Percentiles rank a stretch among this genome's conserved stretches.
phyloP scores from a whole-genome alignment of 352 stramenopile genomes.

The Globisporangium uncinulatum region DNA sequence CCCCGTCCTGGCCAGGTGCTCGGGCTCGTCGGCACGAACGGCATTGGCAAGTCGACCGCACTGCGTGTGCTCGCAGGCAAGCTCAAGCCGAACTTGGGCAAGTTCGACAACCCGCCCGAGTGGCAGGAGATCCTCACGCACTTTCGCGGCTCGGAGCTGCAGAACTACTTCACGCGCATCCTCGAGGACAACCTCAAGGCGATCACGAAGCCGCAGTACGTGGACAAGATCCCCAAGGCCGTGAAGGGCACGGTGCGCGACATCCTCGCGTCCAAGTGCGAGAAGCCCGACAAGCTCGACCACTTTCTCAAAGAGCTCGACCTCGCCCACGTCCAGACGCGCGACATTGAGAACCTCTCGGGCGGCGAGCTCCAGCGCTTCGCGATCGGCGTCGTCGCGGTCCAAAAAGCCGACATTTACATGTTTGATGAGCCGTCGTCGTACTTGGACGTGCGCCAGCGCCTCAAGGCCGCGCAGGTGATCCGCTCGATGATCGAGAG shows the following conservation, averaged over 20 bases:
- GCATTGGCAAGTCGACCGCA: slow-evolving; percentile 99
- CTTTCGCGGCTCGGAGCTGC: slow-evolving; percentile 96
- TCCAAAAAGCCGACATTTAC: slow-evolving; percentile 98
- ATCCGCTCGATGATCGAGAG: slow-evolving; percentile 96
- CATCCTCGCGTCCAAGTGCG: slow-evolving; percentile 94
- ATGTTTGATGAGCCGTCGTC: slow-evolving; percentile 99
- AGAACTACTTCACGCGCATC: slow-evolving; percentile 99
- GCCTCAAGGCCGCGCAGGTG: slow-evolving; percentile 96
- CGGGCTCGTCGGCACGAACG: slow-evolving; percentile 98
- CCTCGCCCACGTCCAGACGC: slow-evolving; percentile 95
- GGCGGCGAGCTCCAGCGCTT: slow-evolving; percentile 99
- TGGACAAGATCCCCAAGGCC: slow-evolving; percentile 98
- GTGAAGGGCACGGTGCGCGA: slow-evolving; percentile 93
- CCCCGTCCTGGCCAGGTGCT: slow-evolving; percentile 97
- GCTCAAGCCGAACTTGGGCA: slow-evolving; percentile 99
- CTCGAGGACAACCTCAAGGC: slow-evolving; percentile 99
- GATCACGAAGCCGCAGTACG: slow-evolving; percentile 99
- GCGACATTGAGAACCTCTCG: slow-evolving; percentile 94
- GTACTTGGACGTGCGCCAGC: slow-evolving; percentile 99
- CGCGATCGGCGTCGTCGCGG: slow-evolving; percentile 95
- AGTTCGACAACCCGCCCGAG: slow-evolving; percentile 95
- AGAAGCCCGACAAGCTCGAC: slow-evolving; percentile 74
- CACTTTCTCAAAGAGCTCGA: slow-evolving; percentile 92
- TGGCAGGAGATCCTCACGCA: slow-evolving; percentile 99
- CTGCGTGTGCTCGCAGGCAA: slow-evolving; percentile 99